Evolutionary conservation across 768 basidiomycete species (phyloP).

Genomic region (Floccularia luteovirens): DNA sequence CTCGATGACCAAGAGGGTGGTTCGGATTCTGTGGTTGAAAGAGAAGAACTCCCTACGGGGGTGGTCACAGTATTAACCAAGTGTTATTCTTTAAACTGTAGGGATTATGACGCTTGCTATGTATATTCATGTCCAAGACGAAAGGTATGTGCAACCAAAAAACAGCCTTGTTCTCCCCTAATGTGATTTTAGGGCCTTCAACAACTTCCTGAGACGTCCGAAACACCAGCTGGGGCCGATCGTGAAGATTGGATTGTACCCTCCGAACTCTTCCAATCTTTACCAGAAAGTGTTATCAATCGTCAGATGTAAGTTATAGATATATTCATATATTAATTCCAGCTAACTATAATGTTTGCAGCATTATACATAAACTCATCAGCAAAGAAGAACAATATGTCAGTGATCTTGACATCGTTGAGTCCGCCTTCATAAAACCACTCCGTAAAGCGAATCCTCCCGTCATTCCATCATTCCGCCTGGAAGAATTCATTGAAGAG

Average conservation of each 20-base stretch:
- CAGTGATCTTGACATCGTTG: conserved; percentile 79
- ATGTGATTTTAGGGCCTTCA: conserved; percentile 13
- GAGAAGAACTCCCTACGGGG: conserved; percentile 74
- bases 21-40: conserved; percentile 47
- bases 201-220: conserved; percentile 15
- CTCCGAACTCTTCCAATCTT: conserved; percentile 25
- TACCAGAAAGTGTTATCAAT: conserved; percentile 73
- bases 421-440: conserved; percentile 52
- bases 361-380: conserved; percentile 85
- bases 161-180: not conserved
- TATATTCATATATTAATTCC: conserved; percentile 1
- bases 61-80: conserved; percentile 82
- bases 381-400: conserved; percentile 87
- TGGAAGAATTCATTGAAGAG: conserved; percentile 81
- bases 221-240: conserved; percentile 34
- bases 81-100: conserved; percentile 85
- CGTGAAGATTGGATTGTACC: conserved; percentile 43
- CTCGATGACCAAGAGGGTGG: conserved; percentile 73
- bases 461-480: conserved; percentile 38
- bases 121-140: conserved; percentile 75
- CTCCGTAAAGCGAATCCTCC: conserved; percentile 35
- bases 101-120: conserved; percentile 75
- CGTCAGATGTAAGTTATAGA: conserved; percentile 55
- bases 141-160: conserved; percentile 30
- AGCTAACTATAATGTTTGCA: conserved; percentile 15